Percentiles rank a stretch among this genome's conserved stretches.
These are phyloP conservation scores for Candolleomyces efflorescens DNA, from an alignment of 768 basidiomycete species.

Conservation along the genomic window DNA sequence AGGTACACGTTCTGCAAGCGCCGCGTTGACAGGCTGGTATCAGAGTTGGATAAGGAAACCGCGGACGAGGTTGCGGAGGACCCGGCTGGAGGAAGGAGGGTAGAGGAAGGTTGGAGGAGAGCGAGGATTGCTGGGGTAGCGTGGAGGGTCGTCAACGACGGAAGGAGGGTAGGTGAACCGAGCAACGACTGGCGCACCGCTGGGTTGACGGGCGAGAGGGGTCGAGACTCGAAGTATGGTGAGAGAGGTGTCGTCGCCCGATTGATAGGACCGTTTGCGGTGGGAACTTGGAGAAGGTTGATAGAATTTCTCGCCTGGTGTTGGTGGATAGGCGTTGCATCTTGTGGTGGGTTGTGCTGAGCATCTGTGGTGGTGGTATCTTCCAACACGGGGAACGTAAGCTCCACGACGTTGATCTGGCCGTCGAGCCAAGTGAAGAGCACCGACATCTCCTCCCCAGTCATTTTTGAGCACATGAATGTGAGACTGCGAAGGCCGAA, in stretches of 20 bases:
- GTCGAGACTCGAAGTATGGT: constrained; percentile 8
- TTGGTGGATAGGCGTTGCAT: not conserved
- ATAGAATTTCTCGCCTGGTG: not conserved
- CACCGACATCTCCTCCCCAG: constrained; percentile 25
- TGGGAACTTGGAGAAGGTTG: not conserved
- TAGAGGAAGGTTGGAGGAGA: constrained; percentile 16
- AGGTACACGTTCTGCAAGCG: constrained; percentile 31
- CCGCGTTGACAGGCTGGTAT: constrained; percentile 7
- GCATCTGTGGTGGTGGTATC: constrained; percentile 17
- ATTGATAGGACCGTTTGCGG: too few species aligned
- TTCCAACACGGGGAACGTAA: constrained; percentile 37
- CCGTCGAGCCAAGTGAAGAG: constrained; percentile 41
- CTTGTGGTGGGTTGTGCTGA: not conserved
- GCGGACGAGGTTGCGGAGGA: constrained; percentile 8
- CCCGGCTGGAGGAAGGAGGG: too few species aligned
- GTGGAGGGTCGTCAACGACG: constrained; percentile 32
- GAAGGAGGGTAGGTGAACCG: constrained; percentile 34
- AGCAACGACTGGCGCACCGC: constrained; percentile 15
- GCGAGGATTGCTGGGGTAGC: constrained; percentile 31
- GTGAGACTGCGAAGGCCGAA: constrained; percentile 38
- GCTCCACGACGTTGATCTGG: constrained; percentile 34
- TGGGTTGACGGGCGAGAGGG: constrained; percentile 7
- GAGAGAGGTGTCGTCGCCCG: constrained; percentile 1
- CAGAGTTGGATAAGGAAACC: not conserved
- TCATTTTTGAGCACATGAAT: constrained; percentile 29